Percentiles rank a stretch among this genome's conserved stretches.
Evolutionary conservation across 140 eudicot genomes (phyloP).

Genomic region (Flaveria floridana): DNA sequence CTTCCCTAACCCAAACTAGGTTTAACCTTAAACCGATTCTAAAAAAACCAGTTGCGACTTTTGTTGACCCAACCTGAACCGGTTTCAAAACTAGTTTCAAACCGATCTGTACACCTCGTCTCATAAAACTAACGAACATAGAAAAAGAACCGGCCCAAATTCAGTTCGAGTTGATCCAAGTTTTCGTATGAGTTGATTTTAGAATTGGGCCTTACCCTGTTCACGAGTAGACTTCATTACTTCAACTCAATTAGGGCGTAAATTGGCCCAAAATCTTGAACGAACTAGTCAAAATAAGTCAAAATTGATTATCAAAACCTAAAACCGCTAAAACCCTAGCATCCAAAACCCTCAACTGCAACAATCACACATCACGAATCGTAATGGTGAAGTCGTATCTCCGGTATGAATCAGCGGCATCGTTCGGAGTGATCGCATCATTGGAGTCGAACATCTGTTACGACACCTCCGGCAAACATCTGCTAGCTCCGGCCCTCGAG

Average conservation of each 20-base stretch:
- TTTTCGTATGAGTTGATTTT: no score
- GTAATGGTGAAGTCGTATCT: constrained; percentile 87
- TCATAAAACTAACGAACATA: no score
- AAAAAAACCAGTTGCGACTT: no score
- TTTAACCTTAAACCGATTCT: no score
- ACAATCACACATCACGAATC: constrained; percentile 12
- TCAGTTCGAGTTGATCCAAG: no score
- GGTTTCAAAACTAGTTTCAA: no score
- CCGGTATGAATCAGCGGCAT: constrained; percentile 70
- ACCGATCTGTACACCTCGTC: no score
- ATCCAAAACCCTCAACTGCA: constrained; percentile 20
- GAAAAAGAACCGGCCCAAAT: no score
- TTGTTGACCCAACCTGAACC: no score
- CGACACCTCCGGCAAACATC: constrained; percentile 77
- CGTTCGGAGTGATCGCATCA: constrained; percentile 79
- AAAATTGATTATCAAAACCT: neutral
- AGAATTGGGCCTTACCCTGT: neutral
- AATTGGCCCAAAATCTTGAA: neutral
- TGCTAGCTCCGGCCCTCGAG: constrained; percentile 85
- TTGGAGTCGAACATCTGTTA: constrained; percentile 69
- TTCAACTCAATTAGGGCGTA: neutral
- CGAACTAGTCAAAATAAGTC: neutral
- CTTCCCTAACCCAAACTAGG: no score
- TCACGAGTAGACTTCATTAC: neutral
- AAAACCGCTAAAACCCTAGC: constrained; percentile 28